A percentile compares a stretch with the other conserved stretches of the same genome.
phyloP scores from a whole-genome alignment of 2,329 filamentous ascomycete species.

The Cylindrodendrum hubeiense region DNA sequence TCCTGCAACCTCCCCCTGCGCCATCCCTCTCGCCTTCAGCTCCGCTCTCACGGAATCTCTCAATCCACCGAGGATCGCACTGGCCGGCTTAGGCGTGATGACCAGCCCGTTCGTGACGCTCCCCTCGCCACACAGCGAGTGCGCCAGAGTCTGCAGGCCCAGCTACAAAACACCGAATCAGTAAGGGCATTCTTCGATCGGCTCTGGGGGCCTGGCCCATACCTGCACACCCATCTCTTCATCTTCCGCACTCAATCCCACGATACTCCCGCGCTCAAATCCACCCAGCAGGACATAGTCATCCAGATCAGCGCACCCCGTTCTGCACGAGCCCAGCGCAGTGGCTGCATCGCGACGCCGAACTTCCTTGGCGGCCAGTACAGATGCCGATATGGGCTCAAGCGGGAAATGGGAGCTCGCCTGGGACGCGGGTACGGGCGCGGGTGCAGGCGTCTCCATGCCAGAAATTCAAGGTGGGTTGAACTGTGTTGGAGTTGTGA shows the following conservation, averaged over 20 bases:
- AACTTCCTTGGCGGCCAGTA: constrained; percentile 55
- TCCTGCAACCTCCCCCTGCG: constrained; percentile 30
- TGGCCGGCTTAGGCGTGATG: constrained; percentile 61
- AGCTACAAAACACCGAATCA: constrained; percentile 48
- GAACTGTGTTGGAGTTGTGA: background rate
- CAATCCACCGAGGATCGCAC: constrained; percentile 56
- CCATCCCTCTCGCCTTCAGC: constrained; percentile 37
- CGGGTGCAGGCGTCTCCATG: constrained; percentile 11
- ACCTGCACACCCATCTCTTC: constrained; percentile 62
- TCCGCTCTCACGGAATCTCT: constrained; percentile 55
- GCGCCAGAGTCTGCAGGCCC: constrained; percentile 62
- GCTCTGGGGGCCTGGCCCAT: constrained; percentile 36
- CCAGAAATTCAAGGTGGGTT: background rate
- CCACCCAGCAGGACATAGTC: constrained; percentile 61
- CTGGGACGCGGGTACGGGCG: constrained; percentile 48
- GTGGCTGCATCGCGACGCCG: constrained; percentile 48
- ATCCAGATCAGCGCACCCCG: constrained; percentile 64
- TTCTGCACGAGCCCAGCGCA: constrained; percentile 49
- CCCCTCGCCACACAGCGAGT: constrained; percentile 49
- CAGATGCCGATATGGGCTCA: constrained; percentile 59
- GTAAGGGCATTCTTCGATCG: background rate
- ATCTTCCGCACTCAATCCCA: constrained; percentile 67
- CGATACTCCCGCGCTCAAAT: constrained; percentile 63
- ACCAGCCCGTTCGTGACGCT: constrained; percentile 53
- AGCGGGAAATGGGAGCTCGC: constrained; percentile 60